Evolutionary conservation across 305 asterid species (phyloP).

Genomic region (Nicotiana rustica): DNA sequence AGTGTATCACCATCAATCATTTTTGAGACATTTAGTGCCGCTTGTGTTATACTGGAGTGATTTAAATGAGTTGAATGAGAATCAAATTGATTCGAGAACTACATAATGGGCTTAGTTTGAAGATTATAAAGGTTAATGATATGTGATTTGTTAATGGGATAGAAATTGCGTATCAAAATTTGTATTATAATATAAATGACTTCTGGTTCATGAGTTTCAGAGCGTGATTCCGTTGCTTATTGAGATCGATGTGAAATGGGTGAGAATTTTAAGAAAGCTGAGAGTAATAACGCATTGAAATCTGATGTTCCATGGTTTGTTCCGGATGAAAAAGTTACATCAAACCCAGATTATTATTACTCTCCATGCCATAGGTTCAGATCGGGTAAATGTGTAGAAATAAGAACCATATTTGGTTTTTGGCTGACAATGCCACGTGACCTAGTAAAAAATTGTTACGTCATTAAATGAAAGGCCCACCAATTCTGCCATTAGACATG

Average conservation of each 20-base stretch:
- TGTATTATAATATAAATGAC: conserved; percentile 58
- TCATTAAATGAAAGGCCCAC: too few relatives aligned
- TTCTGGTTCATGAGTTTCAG: conserved; percentile 71
- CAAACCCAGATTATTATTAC: too few relatives aligned
- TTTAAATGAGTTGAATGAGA: too few relatives aligned
- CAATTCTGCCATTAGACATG: too few relatives aligned
- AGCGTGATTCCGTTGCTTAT: conserved; percentile 57
- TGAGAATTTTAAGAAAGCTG: conserved; percentile 26
- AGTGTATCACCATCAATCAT: conserved; percentile 43
- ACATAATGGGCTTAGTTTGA: conserved; percentile 55
- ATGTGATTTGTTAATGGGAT: conserved; percentile 67
- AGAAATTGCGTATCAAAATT: conserved; percentile 57
- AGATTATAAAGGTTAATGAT: conserved; percentile 45
- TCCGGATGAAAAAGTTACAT: too few relatives aligned
- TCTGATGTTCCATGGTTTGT: conserved; percentile 10
- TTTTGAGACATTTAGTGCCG: too few relatives aligned
- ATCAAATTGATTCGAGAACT: conserved; percentile 52
- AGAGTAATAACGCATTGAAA: not conserved
- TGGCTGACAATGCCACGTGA: too few relatives aligned
- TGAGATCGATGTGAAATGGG: conserved; percentile 44
- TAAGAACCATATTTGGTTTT: too few relatives aligned
- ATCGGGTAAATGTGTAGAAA: too few relatives aligned
- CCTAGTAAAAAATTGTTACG: too few relatives aligned
- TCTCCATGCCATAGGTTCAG: too few relatives aligned
- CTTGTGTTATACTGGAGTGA: too few relatives aligned